Evolutionary conservation across 2,329 filamentous ascomycete genomes (phyloP), one percentile per base, ranked within the genome.

Genomic region (Diaporthe caulivora): DNA sequence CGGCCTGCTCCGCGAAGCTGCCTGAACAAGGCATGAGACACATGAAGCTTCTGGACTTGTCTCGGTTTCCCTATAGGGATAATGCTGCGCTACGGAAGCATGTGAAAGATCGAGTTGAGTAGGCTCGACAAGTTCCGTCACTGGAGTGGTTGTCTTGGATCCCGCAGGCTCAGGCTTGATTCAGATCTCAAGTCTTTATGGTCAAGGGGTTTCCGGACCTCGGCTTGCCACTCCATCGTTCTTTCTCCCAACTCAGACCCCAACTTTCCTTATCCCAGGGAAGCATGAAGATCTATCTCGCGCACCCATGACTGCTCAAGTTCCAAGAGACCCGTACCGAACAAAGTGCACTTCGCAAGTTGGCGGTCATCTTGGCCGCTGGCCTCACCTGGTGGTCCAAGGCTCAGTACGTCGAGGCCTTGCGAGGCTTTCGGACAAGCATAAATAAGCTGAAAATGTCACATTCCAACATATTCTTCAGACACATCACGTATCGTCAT

Each of bases 91-190:
- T 70, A 64, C 57, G 49, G 67, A 70, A 71, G 49, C 26, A 34
- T 31, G 67, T 21, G 55, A 42, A 49, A 37, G 17, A 29, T 47
- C 17, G 31, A 10, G 18, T 11, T 13, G 31, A 29, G 11, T 17
- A 34, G 21, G 54, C 53, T 62, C 26, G 24, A 21, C 26, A 70
- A 62, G n/a, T 31, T 31, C 24, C 55, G 69, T 62, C n/a, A 34
- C 24, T 71, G 55, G 55, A 57, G 9, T 17, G 11, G 49, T 15
- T 71, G 69, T 71, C 69, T 71, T 71, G 47, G 69, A 71, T 62
- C 69, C 69, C 49, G 69, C 55, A 26, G 67, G 47, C 44, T 44
- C 11, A 4, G 26, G 3, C 10, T 51, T 62, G 69, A 53, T 29
- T n/a, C 42, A 51, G 37, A 49, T 53, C 54, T 40, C 54, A 24